Conservation (phyloP, 371 early-diverging fungal species). For the Mortierella sp. region DNA sequence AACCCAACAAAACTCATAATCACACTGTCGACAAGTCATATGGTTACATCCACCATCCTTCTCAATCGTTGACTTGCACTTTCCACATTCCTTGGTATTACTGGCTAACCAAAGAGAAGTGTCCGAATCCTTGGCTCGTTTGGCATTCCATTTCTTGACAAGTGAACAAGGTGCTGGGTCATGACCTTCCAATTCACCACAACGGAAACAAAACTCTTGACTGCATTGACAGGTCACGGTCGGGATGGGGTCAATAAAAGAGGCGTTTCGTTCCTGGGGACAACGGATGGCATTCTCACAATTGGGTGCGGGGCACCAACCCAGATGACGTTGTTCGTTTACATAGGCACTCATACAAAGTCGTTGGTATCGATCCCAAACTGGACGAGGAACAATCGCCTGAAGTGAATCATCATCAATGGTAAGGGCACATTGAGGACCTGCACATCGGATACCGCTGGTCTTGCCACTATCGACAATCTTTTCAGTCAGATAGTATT, state of each 20-base stretch:
- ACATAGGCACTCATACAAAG: constrained; percentile 87
- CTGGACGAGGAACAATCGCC: constrained; percentile 61
- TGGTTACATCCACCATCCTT: constrained; percentile 96
- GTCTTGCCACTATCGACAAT: constrained; percentile 86
- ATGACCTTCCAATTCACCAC: constrained; percentile 80
- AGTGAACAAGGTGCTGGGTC: constrained; percentile 86
- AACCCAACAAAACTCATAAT: constrained; percentile 87
- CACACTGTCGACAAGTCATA: constrained; percentile 87
- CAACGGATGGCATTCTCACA: constrained; percentile 93
- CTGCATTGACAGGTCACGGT: constrained; percentile 84
- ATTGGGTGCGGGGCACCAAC: constrained; percentile 95
- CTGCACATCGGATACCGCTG: constrained; percentile 84
- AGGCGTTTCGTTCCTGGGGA: constrained; percentile 57
- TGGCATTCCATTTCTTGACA: constrained; percentile 87
- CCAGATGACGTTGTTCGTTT: constrained; percentile 77
- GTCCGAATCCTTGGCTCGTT: constrained; percentile 95
- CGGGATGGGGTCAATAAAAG: constrained; percentile 78
- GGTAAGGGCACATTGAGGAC: constrained; percentile 73
- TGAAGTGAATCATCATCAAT: constrained; percentile 84
- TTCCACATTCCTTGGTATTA: constrained; percentile 94
- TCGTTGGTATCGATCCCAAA: constrained; percentile 69
- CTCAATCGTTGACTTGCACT: constrained; percentile 92
- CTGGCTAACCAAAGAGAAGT: constrained; percentile 96
- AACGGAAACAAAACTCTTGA: constrained; percentile 89
- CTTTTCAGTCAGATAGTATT: constrained; percentile 80